Evolutionary conservation across 306 rosid species (phyloP), one percentile per base, ranked within the genome.

Genomic region (Inga oerstediana): DNA sequence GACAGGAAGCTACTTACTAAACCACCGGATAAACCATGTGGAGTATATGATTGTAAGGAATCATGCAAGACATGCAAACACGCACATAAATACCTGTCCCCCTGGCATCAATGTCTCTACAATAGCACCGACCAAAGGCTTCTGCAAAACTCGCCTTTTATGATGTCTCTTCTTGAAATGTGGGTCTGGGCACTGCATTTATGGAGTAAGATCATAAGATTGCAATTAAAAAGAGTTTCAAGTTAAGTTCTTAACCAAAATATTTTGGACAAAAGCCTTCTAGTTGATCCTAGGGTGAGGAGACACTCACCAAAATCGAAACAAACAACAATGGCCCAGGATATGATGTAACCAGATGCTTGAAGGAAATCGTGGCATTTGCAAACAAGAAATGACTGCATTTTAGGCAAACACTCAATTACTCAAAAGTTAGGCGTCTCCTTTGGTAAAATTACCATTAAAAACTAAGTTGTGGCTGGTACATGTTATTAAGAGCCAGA

Each of bases 171-270:
- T 93, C 91, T 95, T 93, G 84, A 93, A 95, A 91, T 95, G 91
- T 41, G 99, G 99, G 82, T 95, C 99, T 65, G 99, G 98, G 91
- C 99, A 95, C 99, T 95, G 91, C 78, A 88, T 44, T 81, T 49
- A 80, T 19, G 54, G 71, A n/a, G n/a, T 54, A 84, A 72, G 69
- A 87, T 66, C 56, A 77, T 32, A 72, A 52, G 77, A 64, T 65
- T 68, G 30, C 52, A 73, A 76, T 48, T 49, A 32, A 69, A 37
- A 59, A 37, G 58, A 17, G 16, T 20, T 56, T 65, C 6, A 24
- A 75, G 15, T 48, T 74, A 81, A 81, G 51, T 19, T 41, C 77
- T 24, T 44, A 7, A 66, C 30, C n/a, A 66, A 58, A 64, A 78
- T 15, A 64, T 49, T 34, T 59, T 49, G 66, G 49, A 80, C 75